Evolutionary conservation across 2,329 filamentous ascomycete species (phyloP).

Genomic region (Hymenoscyphus infarciens): DNA sequence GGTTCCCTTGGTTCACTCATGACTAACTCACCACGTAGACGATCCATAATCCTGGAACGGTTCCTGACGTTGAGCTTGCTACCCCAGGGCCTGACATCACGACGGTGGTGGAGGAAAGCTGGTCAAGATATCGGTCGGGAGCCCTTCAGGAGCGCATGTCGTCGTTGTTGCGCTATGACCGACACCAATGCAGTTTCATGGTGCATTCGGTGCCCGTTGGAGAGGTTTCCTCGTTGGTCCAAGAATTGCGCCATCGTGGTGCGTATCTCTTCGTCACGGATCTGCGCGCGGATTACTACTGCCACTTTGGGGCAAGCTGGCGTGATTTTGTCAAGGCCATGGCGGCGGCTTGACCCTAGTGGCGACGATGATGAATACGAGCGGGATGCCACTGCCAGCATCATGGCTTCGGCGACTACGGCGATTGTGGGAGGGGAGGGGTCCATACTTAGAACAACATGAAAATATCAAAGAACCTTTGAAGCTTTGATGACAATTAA

Average conservation of each 20-base stretch:
- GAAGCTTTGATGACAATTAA: not conserved
- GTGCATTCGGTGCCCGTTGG: slow-evolving; percentile 7
- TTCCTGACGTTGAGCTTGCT: slow-evolving; percentile 14
- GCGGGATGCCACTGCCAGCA: not conserved
- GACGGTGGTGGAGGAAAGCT: slow-evolving; percentile 17
- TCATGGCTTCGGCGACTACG: slow-evolving; percentile 1
- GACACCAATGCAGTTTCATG: slow-evolving; percentile 5
- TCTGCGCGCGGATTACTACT: slow-evolving; percentile 11
- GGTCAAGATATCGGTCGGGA: slow-evolving; percentile 2
- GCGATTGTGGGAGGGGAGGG: no score
- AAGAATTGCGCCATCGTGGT: slow-evolving; percentile 3
- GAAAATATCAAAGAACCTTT: not conserved
- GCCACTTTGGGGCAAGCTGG: slow-evolving; percentile 10
- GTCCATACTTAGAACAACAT: slow-evolving; percentile 1
- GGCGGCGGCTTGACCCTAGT: slow-evolving; percentile 4
- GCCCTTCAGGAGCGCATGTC: slow-evolving; percentile 7
- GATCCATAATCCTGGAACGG: slow-evolving; percentile 20
- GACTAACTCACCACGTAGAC: slow-evolving; percentile 8
- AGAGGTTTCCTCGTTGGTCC: not conserved
- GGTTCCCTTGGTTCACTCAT: not conserved
- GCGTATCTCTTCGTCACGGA: slow-evolving; percentile 11
- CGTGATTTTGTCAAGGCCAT: slow-evolving; percentile 5
- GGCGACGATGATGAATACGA: slow-evolving; percentile 1
- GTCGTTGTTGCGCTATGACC: slow-evolving; percentile 7
- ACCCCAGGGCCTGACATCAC: slow-evolving; percentile 15